These are phyloP conservation scores for Papilionanthe hybrid DNA, from an alignment of 116 monocot species.

Conservation along the genomic window DNA sequence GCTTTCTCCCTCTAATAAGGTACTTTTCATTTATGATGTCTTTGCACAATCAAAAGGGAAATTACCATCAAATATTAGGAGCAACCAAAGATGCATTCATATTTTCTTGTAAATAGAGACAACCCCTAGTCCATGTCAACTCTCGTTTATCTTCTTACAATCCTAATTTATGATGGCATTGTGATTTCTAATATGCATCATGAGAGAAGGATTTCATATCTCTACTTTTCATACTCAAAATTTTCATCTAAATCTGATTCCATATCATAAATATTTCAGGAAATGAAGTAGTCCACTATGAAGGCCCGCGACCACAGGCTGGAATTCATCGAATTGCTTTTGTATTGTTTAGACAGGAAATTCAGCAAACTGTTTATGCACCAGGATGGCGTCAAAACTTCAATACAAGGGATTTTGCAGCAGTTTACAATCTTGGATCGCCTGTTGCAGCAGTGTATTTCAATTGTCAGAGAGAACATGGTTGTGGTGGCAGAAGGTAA, in stretches of 20 bases:
- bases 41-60: background rate
- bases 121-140: background rate
- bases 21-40: background rate
- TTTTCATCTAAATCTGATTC: background rate
- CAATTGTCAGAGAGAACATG: conserved; percentile 37
- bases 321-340: conserved; percentile 42
- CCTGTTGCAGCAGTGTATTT: conserved; percentile 34
- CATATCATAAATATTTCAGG: conserved; percentile 15
- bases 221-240: background rate
- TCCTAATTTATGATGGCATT: no score
- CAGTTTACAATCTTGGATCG: conserved; percentile 28
- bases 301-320: conserved; percentile 25
- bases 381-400: conserved; percentile 45
- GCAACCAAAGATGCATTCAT: no score
- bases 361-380: conserved; percentile 32
- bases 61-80: no score
- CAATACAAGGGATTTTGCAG: conserved; percentile 38
- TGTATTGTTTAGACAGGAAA: conserved; percentile 29
- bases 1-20: background rate
- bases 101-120: background rate
- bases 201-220: background rate
- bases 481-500: conserved; percentile 42
- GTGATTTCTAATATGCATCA: background rate
- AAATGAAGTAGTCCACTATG: conserved; percentile 35
- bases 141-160: no score